A percentile compares a stretch with the other conserved stretches of the same genome.
Evolutionary conservation across 805 yeast genomes (phyloP).

Genomic region (Tetrapisispora fleetii): DNA sequence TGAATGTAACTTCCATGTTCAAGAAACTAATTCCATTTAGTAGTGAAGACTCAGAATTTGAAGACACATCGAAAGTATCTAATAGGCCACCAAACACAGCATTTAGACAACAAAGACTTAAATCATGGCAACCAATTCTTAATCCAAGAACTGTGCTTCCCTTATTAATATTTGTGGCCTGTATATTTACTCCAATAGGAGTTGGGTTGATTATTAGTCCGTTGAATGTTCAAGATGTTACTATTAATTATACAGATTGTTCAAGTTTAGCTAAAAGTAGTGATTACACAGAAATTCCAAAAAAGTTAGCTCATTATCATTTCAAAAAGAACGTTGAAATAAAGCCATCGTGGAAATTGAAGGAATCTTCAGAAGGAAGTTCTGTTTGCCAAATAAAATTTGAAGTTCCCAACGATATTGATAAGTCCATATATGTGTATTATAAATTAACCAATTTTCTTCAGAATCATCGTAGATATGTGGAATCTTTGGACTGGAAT

Average conservation of each 20-base stretch:
- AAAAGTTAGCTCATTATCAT: constrained; percentile 47
- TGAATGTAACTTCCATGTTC: background rate
- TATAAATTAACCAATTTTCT: constrained; percentile 83
- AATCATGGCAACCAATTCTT: constrained; percentile 73
- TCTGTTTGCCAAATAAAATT: constrained; percentile 59
- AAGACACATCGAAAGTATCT: constrained; percentile 17
- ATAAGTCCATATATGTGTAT: constrained; percentile 64
- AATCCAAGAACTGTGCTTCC: constrained; percentile 91
- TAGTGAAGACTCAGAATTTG: background rate
- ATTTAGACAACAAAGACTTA: constrained; percentile 60
- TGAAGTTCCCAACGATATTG: constrained; percentile 58
- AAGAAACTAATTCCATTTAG: background rate
- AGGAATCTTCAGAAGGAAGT: constrained; percentile 32
- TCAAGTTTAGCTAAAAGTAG: constrained; percentile 37
- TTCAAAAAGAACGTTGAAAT: constrained; percentile 36
- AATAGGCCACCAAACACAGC: constrained; percentile 64
- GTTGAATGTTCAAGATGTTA: constrained; percentile 64
- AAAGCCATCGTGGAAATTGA: constrained; percentile 56
- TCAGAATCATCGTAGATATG: constrained; percentile 93
- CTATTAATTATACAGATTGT: constrained; percentile 71
- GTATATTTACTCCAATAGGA: constrained; percentile 85
- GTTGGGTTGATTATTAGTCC: constrained; percentile 73
- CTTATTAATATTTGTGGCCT: constrained; percentile 58
- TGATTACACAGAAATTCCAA: constrained; percentile 44
- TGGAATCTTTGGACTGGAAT: constrained; percentile 66